Base-by-base conservation (phyloP, 1,284 basidiomycete genomes). In the Coniferiporia sulphurascens region DNA sequence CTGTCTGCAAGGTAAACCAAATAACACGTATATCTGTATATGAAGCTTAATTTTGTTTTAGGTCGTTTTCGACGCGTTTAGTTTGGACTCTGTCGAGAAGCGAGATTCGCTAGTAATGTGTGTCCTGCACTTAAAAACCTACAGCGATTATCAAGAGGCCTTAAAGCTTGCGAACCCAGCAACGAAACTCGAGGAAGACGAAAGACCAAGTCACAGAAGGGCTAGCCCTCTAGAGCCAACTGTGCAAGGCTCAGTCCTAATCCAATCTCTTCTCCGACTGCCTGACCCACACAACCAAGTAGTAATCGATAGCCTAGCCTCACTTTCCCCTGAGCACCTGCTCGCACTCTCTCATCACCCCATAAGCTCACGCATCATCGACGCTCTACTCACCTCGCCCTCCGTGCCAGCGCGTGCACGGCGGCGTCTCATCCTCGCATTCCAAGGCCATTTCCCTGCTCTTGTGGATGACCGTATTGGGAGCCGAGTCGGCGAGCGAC, bases 381-480 rank as follows among this genome's bases (percentile, higher is more conserved):
- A 98, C 67, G 85, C 74, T 2, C 72, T 93, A 17, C 74, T 97
- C 9, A 84, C 87, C 4, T 88, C 89, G 0, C 72, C 85, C 0
- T 81, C 85, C 0, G 83, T 93, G 0, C 72, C 85, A 1, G 71
- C 78, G 36, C 89, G 89, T 68, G 77, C 79, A 44, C 87, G 90
- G 63, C 83, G 91, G 27, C 78, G 80, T 64, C 82, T 96, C 49
- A 80, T 94, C 55, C 74, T 87, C 68, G 77, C 80, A 1, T 85
- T 95, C 65, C 82, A 93, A 48, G 90, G 87, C 2, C 80, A 86
- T 59, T 96, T 87, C 71, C 85, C 89, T 67, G 68, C 74, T 34
- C 82, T 98, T 21, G 89, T 91, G 1, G 86, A 94, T 69, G 91
- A 96, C 70, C 84, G 89, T 22, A 85, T 96, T 64, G 95, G 95